Conservation (phyloP, 257 asterid species). For the Ocimum tenuiflorum region DNA sequence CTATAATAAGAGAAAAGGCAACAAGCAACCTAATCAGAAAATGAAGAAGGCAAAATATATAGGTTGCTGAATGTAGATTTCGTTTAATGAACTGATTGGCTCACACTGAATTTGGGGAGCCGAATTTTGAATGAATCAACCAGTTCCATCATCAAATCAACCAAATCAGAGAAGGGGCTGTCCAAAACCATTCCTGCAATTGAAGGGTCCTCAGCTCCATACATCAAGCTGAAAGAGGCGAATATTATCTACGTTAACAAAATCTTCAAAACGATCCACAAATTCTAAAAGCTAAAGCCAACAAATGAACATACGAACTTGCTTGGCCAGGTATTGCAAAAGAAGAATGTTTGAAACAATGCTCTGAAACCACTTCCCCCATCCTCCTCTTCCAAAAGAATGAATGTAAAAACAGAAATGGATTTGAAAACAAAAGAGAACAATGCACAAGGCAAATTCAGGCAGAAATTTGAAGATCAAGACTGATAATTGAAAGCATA, state of each 20-base stretch:
- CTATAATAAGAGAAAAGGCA: constrained; percentile 26
- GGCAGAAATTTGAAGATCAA: too few relatives aligned
- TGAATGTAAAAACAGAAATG: too few relatives aligned
- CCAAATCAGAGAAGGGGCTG: constrained; percentile 93
- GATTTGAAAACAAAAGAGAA: too few relatives aligned
- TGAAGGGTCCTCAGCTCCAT: constrained; percentile 96
- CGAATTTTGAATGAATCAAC: constrained; percentile 88
- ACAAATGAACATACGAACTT: too few relatives aligned
- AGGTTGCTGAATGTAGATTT: neutral
- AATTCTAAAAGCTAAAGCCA: neutral
- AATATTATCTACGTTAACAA: constrained; percentile 2
- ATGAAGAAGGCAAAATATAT: constrained; percentile 4
- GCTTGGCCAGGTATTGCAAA: too few relatives aligned
- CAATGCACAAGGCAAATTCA: too few relatives aligned
- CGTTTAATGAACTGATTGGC: constrained; percentile 17
- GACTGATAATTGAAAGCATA: too few relatives aligned
- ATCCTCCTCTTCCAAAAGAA: too few relatives aligned
- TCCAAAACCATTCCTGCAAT: constrained; percentile 98
- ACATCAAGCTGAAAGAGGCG: constrained; percentile 71
- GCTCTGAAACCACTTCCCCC: too few relatives aligned
- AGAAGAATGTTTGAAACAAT: too few relatives aligned
- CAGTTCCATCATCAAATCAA: constrained; percentile 92
- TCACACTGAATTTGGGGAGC: constrained; percentile 87
- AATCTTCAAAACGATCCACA: neutral
- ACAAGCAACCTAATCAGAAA: neutral